phyloP scores from a whole-genome alignment of 495 filamentous ascomycete species.

The Penicillium lagena region DNA sequence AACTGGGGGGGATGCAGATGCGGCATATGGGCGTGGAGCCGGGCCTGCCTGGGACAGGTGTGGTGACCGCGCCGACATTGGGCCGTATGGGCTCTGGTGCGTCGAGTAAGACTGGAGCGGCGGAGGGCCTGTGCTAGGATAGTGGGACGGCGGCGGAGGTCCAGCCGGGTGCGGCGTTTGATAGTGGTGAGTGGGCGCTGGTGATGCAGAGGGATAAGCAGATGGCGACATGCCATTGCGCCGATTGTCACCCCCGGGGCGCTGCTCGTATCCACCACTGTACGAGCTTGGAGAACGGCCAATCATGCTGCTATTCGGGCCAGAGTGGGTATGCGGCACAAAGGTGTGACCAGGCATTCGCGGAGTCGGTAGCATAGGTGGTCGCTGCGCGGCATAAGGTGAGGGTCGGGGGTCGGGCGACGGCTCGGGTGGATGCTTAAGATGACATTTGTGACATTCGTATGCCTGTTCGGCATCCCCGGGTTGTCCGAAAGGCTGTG shows the following conservation, averaged over 20 bases:
- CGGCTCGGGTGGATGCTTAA: conserved; percentile 33
- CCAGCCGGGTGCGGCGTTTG: conserved; percentile 24
- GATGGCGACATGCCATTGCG: conserved; percentile 32
- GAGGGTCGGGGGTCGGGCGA: conserved; percentile 31
- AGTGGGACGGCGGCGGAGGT: conserved; percentile 24
- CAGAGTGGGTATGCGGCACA: conserved; percentile 23
- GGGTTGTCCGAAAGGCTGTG: conserved; percentile 20
- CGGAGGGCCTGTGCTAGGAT: conserved; percentile 23
- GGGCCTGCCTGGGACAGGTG: conserved; percentile 29
- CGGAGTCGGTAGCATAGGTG: conserved; percentile 28
- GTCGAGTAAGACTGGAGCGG: conserved; percentile 31
- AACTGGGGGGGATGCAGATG: conserved; percentile 42
- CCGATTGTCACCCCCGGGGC: conserved; percentile 15
- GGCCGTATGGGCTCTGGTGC: conserved; percentile 38
- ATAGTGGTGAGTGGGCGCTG: conserved; percentile 24
- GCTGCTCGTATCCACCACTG: conserved; percentile 30
- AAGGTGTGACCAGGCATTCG: conserved; percentile 25
- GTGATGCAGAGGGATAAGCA: conserved; percentile 21
- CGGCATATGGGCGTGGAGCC: conserved; percentile 31
- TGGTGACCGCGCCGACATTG: conserved; percentile 32
- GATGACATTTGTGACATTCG: conserved; percentile 49
- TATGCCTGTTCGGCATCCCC: conserved; percentile 20
- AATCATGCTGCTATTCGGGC: conserved; percentile 3
- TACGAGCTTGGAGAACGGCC: conserved; percentile 1
- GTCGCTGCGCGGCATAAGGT: conserved; percentile 25